Evolutionary conservation across 305 asterid genomes (phyloP).

Genomic region (Fraxinus albicans): DNA sequence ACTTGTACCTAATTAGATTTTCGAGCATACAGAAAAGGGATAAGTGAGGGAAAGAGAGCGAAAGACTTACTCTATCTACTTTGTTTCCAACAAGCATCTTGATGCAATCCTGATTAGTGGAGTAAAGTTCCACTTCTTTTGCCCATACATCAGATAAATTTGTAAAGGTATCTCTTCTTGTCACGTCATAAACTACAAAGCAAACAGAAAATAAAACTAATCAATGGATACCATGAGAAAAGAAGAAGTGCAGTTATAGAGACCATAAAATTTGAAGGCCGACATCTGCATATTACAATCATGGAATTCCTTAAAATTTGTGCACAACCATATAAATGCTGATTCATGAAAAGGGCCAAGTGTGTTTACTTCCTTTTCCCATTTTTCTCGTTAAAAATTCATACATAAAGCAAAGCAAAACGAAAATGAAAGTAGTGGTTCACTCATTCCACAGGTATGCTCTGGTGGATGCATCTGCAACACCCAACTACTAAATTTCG

Average conservation of each 20-base stretch:
- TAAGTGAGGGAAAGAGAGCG: not conserved
- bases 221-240: not conserved
- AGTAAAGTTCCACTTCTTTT: conserved; percentile 87
- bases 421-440: not conserved
- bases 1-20: not conserved
- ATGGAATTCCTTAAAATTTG: not conserved
- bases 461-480: not conserved
- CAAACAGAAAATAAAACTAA: conserved; percentile 3
- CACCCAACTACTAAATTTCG: not conserved
- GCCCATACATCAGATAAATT: conserved; percentile 95
- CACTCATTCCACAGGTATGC: not conserved
- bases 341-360: not conserved
- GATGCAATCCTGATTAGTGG: conserved; percentile 75
- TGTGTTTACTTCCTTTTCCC: not conserved
- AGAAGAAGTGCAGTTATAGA: not conserved
- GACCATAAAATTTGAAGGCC: not conserved
- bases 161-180: conserved; percentile 86
- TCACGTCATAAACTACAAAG: conserved; percentile 81
- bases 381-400: not conserved
- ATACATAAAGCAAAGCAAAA: not conserved
- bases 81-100: conserved; percentile 98
- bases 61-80: conserved; percentile 56
- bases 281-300: not conserved
- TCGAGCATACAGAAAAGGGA: not conserved
- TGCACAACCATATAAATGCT: not conserved